Evolutionary conservation across 164 flowering plant species (phyloP), one percentile per base, ranked within the genome.

Genomic region (Vitis labrusca): DNA sequence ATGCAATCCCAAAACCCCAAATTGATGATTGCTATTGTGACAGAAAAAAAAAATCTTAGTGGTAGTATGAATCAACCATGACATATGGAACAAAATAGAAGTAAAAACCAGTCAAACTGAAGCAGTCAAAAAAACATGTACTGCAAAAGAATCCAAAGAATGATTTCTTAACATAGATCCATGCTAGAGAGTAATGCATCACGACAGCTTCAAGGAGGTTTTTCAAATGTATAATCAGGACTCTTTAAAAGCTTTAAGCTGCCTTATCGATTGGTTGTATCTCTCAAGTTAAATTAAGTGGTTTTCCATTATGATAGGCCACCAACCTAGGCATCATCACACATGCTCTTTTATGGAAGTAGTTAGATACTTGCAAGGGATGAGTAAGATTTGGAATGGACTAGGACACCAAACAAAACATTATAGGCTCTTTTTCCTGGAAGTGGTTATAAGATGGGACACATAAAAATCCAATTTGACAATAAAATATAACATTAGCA

Each of bases 381-480:
- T 19, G 10, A 51, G 53, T 19, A 52, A 59, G 59, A 44, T 50
- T 51, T 44, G 52, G 48, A 66, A 66, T 27, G 30, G 61, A 27
- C 65, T 9, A 19, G 32, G 58, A 51, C 62, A 55, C 50, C 68
- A 59, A 61, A 58, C 9, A 10, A 5, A 47, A 30, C 60, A 8
- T 15, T 12, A 57, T 50, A 52, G 76, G 65, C 59, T 55, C 58
- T 27, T 68, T 50, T 37, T 17, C 23, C 3, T 66, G 30, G 12
- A 14, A 32, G n/a, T 51, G 56, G 50, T 37, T 63, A 5, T 50
- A 9, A 10, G 52, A 68, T 30, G 68, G 12, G 76, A 74, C 68
- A 11, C 37, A 14, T 32, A 48, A 57, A 65, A 50, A 27, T 71
- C 64, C 55, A 23, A 61, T 48, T 58, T 66, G 66, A 67, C 63